phyloP scores from a whole-genome alignment of 2,329 filamentous ascomycete species.

The Corniculantispora saksenae region DNA sequence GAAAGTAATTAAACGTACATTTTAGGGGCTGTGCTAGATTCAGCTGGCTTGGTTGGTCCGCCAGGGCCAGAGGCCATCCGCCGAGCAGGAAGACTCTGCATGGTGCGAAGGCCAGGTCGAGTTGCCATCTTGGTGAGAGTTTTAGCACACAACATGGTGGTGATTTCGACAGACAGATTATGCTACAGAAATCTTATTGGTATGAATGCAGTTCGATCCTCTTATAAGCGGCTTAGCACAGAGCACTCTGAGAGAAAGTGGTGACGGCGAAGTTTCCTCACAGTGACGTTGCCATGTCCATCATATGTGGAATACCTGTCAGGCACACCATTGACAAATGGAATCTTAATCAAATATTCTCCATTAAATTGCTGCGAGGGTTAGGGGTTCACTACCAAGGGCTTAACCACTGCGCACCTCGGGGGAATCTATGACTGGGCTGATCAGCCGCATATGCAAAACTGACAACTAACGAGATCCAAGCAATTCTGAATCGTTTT shows the following conservation, averaged over 20 bases:
- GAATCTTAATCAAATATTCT: too few species aligned
- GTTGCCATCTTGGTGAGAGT: not conserved
- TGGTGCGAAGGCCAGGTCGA: not conserved
- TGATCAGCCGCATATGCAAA: too few species aligned
- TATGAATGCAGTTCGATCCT: not conserved
- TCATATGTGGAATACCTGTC: not conserved
- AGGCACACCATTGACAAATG: not conserved
- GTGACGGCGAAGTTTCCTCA: slow-evolving; percentile 1
- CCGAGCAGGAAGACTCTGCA: not conserved
- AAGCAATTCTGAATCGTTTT: too few species aligned
- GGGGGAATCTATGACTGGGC: too few species aligned
- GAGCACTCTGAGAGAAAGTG: not conserved
- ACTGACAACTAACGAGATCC: too few species aligned
- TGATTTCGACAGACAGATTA: not conserved
- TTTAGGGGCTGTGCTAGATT: not conserved
- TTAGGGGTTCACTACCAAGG: too few species aligned
- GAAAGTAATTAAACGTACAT: not conserved
- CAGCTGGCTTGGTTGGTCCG: not conserved
- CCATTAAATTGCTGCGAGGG: too few species aligned
- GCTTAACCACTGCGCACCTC: too few species aligned
- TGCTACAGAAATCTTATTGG: not conserved
- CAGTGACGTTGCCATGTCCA: not conserved
- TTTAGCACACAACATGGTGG: not conserved
- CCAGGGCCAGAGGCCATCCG: not conserved
- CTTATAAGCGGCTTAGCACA: not conserved